Conservation (phyloP, 2,329 filamentous ascomycete species). For the Cladosporium sp. region DNA sequence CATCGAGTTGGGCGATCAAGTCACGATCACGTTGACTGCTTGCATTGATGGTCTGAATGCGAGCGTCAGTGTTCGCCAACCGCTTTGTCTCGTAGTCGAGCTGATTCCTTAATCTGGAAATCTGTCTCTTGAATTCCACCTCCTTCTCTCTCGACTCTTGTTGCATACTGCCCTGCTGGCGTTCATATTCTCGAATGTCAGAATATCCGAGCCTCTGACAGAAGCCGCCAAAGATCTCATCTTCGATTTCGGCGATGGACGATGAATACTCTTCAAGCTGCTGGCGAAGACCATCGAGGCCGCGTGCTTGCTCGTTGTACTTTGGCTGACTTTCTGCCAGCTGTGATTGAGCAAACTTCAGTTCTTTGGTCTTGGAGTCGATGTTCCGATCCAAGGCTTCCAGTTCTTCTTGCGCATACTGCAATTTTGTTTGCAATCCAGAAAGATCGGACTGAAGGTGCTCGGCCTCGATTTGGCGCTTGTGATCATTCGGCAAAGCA, state of each 20-base stretch:
- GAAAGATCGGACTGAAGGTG: slow-evolving; percentile 72
- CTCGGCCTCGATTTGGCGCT: slow-evolving; percentile 74
- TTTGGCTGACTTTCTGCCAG: slow-evolving; percentile 74
- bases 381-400: slow-evolving; percentile 77
- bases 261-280: slow-evolving; percentile 54
- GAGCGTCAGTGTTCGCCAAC: slow-evolving; percentile 63
- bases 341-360: slow-evolving; percentile 68
- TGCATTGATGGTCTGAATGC: slow-evolving; percentile 65
- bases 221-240: slow-evolving; percentile 81
- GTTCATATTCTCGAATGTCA: slow-evolving; percentile 89
- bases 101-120: slow-evolving; percentile 57
- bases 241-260: slow-evolving; percentile 76
- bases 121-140: slow-evolving; percentile 79
- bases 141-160: slow-evolving; percentile 86
- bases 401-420: slow-evolving; percentile 70
- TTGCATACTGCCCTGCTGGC: slow-evolving; percentile 86
- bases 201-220: slow-evolving; percentile 82
- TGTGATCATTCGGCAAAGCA: slow-evolving; percentile 73
- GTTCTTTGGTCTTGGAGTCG: slow-evolving; percentile 75
- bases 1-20: slow-evolving; percentile 66
- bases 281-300: slow-evolving; percentile 59
- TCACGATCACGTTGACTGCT: slow-evolving; percentile 62
- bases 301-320: slow-evolving; percentile 65
- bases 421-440: slow-evolving; percentile 72
- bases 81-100: slow-evolving; percentile 65